Conservation (phyloP, 495 filamentous ascomycete genomes). For the Glonium stellatum region DNA sequence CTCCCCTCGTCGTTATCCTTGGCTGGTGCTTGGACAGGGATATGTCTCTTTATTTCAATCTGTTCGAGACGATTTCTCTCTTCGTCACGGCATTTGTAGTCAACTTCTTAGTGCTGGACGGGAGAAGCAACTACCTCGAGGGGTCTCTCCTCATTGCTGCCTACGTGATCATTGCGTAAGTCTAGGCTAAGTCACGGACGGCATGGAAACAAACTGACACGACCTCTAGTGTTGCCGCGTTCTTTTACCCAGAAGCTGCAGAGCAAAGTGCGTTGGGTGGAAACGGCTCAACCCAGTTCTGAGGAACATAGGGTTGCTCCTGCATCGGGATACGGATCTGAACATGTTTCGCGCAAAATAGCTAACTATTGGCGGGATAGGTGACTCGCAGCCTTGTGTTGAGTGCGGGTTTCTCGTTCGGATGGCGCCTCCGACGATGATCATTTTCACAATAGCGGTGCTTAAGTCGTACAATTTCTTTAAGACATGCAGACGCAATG, state of each 20-base stretch:
- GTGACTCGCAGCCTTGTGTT: too few relatives aligned
- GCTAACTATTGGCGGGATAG: too few relatives aligned
- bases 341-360: too few relatives aligned
- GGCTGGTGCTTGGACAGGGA: constrained; percentile 76
- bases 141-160: constrained; percentile 73
- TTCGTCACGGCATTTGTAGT: constrained; percentile 85
- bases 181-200: neutral
- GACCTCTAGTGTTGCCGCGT: constrained; percentile 44
- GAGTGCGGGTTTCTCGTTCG: too few relatives aligned
- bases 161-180: constrained; percentile 67
- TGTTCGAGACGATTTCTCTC: constrained; percentile 82
- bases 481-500: too few relatives aligned
- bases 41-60: constrained; percentile 85
- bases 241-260: constrained; percentile 50
- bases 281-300: too few relatives aligned
- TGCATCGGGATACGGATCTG: too few relatives aligned
- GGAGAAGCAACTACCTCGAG: constrained; percentile 82
- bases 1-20: constrained; percentile 79
- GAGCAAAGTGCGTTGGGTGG: too few relatives aligned
- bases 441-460: too few relatives aligned
- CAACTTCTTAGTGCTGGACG: constrained; percentile 85
- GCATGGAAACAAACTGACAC: neutral
- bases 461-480: too few relatives aligned
- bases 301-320: too few relatives aligned
- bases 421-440: too few relatives aligned